A percentile compares a stretch with the other conserved stretches of the same genome.
These are phyloP conservation scores for Beauveria sp. DNA, from an alignment of 2,329 filamentous ascomycete genomes.

Conservation along the genomic window DNA sequence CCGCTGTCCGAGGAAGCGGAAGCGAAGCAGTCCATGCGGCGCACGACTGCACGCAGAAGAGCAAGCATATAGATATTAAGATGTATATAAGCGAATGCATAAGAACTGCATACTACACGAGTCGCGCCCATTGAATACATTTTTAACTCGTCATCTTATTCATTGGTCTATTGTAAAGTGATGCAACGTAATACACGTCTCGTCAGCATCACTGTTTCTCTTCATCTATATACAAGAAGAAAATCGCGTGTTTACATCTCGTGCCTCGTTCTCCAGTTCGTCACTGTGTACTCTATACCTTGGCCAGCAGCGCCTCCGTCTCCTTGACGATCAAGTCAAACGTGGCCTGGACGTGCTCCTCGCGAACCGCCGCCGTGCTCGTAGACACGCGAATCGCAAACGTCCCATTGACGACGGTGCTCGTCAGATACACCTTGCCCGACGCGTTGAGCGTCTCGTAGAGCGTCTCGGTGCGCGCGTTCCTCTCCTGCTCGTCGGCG, in stretches of 20 bases:
- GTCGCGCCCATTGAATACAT: background rate
- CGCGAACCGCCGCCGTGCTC: constrained; percentile 55
- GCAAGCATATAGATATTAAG: constrained; percentile 56
- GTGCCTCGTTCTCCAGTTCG: background rate
- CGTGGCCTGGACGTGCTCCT: constrained; percentile 65
- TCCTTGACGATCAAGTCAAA: constrained; percentile 65
- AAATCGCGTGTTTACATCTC: background rate
- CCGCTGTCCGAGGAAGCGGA: constrained; percentile 63
- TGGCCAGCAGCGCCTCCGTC: constrained; percentile 36
- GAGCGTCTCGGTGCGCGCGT: constrained; percentile 63
- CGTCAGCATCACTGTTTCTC: background rate
- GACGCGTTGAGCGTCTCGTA: constrained; percentile 67
- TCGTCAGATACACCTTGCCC: constrained; percentile 78
- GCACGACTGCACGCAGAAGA: constrained; percentile 72
- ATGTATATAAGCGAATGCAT: background rate
- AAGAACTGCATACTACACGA: background rate
- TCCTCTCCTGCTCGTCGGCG: constrained; percentile 45
- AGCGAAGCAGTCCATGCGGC: constrained; percentile 66
- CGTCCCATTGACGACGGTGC: constrained; percentile 61
- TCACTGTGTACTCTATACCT: background rate
- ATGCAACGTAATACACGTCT: background rate
- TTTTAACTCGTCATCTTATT: background rate
- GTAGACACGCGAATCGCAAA: constrained; percentile 80
- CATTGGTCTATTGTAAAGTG: background rate
- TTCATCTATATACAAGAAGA: background rate